phyloP scores from a whole-genome alignment of 2,329 filamentous ascomycete genomes.

The Hypoxylon sp. region DNA sequence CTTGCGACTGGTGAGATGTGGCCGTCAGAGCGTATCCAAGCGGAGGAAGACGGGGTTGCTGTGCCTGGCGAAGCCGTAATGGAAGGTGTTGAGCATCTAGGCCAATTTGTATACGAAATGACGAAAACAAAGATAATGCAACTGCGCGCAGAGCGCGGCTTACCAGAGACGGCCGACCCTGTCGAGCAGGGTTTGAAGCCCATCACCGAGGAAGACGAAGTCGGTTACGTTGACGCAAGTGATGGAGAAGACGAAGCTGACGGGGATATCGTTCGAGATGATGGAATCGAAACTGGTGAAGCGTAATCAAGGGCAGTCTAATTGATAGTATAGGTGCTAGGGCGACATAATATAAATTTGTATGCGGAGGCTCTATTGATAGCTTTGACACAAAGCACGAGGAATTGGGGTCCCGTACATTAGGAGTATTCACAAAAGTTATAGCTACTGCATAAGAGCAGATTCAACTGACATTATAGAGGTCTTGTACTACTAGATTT shows the following conservation, averaged over 20 bases:
- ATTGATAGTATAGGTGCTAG: conserved; percentile 15
- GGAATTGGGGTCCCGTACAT: conserved; percentile 11
- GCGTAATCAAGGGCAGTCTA: conserved; percentile 21
- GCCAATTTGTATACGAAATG: conserved; percentile 98
- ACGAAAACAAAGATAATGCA: conserved; percentile 74
- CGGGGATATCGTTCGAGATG: conserved; percentile 37
- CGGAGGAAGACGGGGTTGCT: conserved; percentile 63
- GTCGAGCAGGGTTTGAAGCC: conserved; percentile 47
- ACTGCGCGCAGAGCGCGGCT: conserved; percentile 60
- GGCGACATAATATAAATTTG: conserved; percentile 21
- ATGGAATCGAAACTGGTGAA: conserved; percentile 32
- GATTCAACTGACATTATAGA: background rate
- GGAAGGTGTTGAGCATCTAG: conserved; percentile 93
- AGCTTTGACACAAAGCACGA: conserved; percentile 6
- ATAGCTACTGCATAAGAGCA: conserved; percentile 10
- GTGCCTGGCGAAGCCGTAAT: conserved; percentile 77
- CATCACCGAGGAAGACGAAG: conserved; percentile 53
- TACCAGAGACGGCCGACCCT: conserved; percentile 46
- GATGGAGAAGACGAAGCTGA: conserved; percentile 49
- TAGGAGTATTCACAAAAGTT: conserved; percentile 25
- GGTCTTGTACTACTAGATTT: no score
- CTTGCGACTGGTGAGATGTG: conserved; percentile 90
- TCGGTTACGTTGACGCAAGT: conserved; percentile 47
- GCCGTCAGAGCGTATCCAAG: conserved; percentile 72
- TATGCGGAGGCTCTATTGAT: conserved; percentile 6